Percentiles rank a stretch among this genome's conserved stretches.
Conservation (phyloP, 1,284 basidiomycete species). For the Xerocomus cyaneibrunnescens region DNA sequence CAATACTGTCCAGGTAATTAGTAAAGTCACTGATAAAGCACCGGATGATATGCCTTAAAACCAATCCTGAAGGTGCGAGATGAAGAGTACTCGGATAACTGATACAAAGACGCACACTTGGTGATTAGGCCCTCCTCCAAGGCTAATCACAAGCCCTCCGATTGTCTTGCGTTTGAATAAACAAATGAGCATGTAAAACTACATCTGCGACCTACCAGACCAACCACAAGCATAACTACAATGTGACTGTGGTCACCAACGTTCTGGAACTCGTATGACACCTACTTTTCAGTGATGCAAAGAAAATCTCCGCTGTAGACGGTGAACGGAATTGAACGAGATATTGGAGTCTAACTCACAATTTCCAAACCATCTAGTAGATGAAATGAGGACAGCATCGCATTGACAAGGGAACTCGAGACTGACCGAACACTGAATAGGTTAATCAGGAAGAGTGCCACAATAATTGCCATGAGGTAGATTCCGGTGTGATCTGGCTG, state of each 20-base stretch:
- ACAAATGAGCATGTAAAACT: background rate
- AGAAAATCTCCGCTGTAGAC: slow-evolving; percentile 31
- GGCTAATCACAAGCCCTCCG: slow-evolving; percentile 56
- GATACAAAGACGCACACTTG: slow-evolving; percentile 31
- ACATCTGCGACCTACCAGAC: background rate
- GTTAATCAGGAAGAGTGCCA: slow-evolving; percentile 67
- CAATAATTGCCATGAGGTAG: slow-evolving; percentile 64
- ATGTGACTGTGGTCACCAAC: background rate
- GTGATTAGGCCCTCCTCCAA: slow-evolving; percentile 54
- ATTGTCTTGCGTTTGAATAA: slow-evolving; percentile 49
- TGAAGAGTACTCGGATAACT: slow-evolving; percentile 48
- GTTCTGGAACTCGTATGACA: background rate
- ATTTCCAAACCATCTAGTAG: slow-evolving; percentile 61
- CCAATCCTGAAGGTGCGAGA: slow-evolving; percentile 42
- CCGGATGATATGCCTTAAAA: slow-evolving; percentile 5
- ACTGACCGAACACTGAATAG: slow-evolving; percentile 66
- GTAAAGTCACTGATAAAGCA: background rate
- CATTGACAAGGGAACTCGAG: background rate
- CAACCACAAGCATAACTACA: background rate
- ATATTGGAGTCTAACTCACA: slow-evolving; percentile 37
- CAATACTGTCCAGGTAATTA: slow-evolving; percentile 18
- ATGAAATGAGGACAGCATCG: background rate
- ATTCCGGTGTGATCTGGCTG: slow-evolving; percentile 52
- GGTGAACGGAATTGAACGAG: background rate
- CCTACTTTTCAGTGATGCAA: slow-evolving; percentile 27